Percentiles rank a stretch among this genome's conserved stretches.
These are phyloP conservation scores for Craspedostauros australis DNA, from an alignment of 108 stramenopile genomes.

Conservation along the genomic window DNA sequence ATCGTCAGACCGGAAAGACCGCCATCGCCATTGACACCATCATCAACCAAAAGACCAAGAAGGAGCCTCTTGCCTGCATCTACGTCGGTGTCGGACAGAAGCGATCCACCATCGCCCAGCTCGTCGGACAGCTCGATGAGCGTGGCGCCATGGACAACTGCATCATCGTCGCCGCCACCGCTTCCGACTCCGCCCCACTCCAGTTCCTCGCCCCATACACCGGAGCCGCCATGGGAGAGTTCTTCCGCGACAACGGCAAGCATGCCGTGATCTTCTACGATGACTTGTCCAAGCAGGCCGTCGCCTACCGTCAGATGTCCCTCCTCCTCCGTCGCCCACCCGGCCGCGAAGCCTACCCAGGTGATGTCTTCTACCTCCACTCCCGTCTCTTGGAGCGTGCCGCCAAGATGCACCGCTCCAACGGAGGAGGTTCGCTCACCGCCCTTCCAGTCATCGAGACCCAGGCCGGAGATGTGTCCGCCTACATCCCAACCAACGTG, in stretches of 20 bases:
- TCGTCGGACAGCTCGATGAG: slow-evolving; percentile 97
- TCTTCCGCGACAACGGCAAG: slow-evolving; percentile 99
- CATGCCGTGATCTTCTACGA: slow-evolving; percentile 99
- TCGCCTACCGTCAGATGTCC: slow-evolving; percentile 99
- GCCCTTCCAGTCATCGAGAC: slow-evolving; percentile 99
- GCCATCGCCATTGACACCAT: slow-evolving; percentile 99
- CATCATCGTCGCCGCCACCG: slow-evolving; percentile 98
- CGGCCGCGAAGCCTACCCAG: slow-evolving; percentile 99
- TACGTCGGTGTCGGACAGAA: slow-evolving; percentile 99
- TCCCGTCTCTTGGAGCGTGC: slow-evolving; percentile 99
- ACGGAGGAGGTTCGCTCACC: slow-evolving; percentile 96
- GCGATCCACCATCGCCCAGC: slow-evolving; percentile 99
- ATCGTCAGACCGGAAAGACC: slow-evolving; percentile 99
- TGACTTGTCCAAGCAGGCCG: slow-evolving; percentile 98
- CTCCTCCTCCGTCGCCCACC: slow-evolving; percentile 99
- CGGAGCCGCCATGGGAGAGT: slow-evolving; percentile 99
- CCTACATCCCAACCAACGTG: slow-evolving; percentile 99
- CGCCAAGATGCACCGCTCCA: slow-evolving; percentile 96
- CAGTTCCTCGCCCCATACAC: slow-evolving; percentile 99
- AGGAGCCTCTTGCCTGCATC: slow-evolving; percentile 97
- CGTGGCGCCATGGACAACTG: slow-evolving; percentile 96
- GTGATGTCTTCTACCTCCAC: slow-evolving; percentile 99
- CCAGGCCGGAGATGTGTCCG: slow-evolving; percentile 99
- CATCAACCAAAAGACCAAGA: slow-evolving; percentile 99
- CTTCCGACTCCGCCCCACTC: slow-evolving; percentile 98